Evolutionary conservation across 2,329 filamentous ascomycete genomes (phyloP).

Genomic region (Aspergillus costaricaensis): DNA sequence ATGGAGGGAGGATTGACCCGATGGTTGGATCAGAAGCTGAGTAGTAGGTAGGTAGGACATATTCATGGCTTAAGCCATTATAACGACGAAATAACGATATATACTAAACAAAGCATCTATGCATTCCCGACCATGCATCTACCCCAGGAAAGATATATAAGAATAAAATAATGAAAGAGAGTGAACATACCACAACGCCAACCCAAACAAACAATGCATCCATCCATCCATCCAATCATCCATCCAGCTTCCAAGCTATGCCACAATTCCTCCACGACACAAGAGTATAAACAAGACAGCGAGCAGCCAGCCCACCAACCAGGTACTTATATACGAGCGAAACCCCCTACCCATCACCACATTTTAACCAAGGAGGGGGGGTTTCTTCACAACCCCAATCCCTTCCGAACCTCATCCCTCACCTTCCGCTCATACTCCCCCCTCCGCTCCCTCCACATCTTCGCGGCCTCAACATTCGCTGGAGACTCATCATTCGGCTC

Average conservation of each 20-base stretch:
- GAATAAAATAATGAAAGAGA: neutral
- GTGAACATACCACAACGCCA: slow-evolving; percentile 25
- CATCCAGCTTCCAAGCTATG: slow-evolving; percentile 8
- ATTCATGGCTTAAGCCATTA: neutral
- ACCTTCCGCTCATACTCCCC: slow-evolving; percentile 85
- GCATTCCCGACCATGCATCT: neutral
- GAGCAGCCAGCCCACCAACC: neutral
- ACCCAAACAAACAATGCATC: slow-evolving; percentile 9
- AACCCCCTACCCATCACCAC: neutral
- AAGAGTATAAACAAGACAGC: neutral
- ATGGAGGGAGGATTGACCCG: slow-evolving; percentile 41
- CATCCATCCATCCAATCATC: slow-evolving; percentile 1
- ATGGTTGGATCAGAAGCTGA: slow-evolving; percentile 46
- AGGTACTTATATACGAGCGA: neutral
- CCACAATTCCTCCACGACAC: neutral
- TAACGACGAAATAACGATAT: too few species aligned
- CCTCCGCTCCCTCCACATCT: slow-evolving; percentile 89
- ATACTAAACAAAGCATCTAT: neutral
- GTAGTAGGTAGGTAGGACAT: slow-evolving; percentile 4
- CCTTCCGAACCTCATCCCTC: slow-evolving; percentile 75
- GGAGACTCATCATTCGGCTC: slow-evolving; percentile 97
- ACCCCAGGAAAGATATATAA: neutral
- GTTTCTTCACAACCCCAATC: slow-evolving; percentile 66
- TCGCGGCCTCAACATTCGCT: slow-evolving; percentile 92
- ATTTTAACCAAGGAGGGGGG: too few species aligned